A percentile compares a stretch with the other conserved stretches of the same genome.
Conservation (phyloP, 169 alveolate species). For the Plasmodium vivax region DNA sequence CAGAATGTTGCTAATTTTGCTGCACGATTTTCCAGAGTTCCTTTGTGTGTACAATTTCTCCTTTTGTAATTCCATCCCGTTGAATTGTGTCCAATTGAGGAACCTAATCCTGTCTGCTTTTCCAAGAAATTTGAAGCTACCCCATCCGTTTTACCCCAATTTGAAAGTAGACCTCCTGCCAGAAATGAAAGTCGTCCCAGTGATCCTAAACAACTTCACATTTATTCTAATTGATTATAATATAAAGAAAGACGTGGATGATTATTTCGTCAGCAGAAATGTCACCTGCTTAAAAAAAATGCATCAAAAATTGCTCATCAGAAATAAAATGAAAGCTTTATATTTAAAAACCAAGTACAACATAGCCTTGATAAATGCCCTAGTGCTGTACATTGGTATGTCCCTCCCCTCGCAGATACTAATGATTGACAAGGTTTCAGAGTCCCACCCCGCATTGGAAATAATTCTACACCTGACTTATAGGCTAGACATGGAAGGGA, state of each 20-base stretch:
- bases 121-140: conserved; percentile 89
- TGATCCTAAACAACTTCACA: conserved; percentile 76
- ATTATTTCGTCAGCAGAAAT: conserved; percentile 47
- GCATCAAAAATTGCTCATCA: conserved; percentile 76
- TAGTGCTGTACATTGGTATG: conserved; percentile 86
- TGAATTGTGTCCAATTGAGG: conserved; percentile 91
- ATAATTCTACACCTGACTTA: conserved; percentile 83
- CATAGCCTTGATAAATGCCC: conserved; percentile 84
- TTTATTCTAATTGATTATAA: conserved; percentile 75
- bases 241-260: conserved; percentile 67
- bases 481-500: conserved; percentile 89
- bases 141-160: conserved; percentile 90
- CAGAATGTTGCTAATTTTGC: conserved; percentile 90
- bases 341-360: conserved; percentile 82
- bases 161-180: conserved; percentile 91
- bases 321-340: conserved; percentile 75
- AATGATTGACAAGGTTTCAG: conserved; percentile 23
- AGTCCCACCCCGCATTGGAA: conserved; percentile 82
- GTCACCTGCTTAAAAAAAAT: conserved; percentile 36
- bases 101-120: conserved; percentile 92
- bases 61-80: conserved; percentile 91
- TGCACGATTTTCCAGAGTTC: conserved; percentile 97
- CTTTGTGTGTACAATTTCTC: conserved; percentile 92
- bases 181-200: conserved; percentile 90
- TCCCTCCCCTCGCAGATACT: conserved; percentile 45